phyloP scores from a whole-genome alignment of 129 eudicot species.

The Arctium lappa region DNA sequence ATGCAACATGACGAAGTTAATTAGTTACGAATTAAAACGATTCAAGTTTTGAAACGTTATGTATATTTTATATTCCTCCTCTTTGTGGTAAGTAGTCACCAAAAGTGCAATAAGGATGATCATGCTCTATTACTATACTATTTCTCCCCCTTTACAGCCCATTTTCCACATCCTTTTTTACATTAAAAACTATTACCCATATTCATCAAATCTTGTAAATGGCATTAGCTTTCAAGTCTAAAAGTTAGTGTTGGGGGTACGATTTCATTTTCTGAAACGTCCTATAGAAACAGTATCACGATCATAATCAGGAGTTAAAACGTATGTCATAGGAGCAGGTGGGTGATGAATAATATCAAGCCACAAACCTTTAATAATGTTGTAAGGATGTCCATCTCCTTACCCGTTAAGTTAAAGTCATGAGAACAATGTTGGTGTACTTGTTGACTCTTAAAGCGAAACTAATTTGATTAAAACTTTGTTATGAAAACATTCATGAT shows the following conservation, averaged over 20 bases:
- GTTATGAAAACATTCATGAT: neutral
- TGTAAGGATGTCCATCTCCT: neutral
- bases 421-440: neutral
- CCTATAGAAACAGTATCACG: neutral
- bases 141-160: slow-evolving; percentile 8
- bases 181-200: neutral
- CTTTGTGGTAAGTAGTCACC: neutral
- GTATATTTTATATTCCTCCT: neutral
- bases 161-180: slow-evolving; percentile 11
- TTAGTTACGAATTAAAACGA: neutral
- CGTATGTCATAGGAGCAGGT: neutral
- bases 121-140: neutral
- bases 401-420: neutral
- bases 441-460: neutral
- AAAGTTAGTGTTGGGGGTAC: neutral
- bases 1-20: neutral
- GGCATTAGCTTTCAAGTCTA: neutral
- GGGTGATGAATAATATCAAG: neutral
- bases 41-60: neutral
- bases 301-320: neutral
- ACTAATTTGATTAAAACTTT: neutral
- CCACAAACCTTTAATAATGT: neutral
- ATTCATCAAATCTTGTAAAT: neutral
- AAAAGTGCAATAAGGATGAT: slow-evolving; percentile 9
- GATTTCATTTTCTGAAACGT: neutral